Evolutionary conservation across 257 asterid genomes (phyloP).

Genomic region (Solanum bulbocastanum): DNA sequence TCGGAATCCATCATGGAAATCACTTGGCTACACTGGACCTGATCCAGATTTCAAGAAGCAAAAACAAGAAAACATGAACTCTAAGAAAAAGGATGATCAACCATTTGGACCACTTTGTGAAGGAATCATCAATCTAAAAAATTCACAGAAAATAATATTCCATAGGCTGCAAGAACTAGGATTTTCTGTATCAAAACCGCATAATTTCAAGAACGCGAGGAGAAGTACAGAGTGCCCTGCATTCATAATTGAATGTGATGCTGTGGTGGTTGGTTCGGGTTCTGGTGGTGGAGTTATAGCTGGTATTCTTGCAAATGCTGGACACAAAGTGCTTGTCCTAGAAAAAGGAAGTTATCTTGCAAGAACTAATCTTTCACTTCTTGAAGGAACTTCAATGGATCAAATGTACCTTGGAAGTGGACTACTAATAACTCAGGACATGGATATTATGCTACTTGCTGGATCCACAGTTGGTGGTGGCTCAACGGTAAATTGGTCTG

Average conservation of each 20-base stretch:
- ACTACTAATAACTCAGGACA: neutral
- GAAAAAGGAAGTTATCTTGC: slow-evolving; percentile 70
- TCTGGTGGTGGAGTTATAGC: slow-evolving; percentile 91
- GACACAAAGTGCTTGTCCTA: slow-evolving; percentile 62
- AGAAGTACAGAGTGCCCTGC: slow-evolving; percentile 12
- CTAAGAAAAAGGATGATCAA: neutral
- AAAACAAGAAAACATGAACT: slow-evolving; percentile 1
- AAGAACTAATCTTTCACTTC: slow-evolving; percentile 39
- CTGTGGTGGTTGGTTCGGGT: slow-evolving; percentile 80
- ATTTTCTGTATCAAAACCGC: slow-evolving; percentile 16
- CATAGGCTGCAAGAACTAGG: slow-evolving; percentile 28
- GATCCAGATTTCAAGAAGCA: slow-evolving; percentile 23
- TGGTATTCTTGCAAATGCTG: slow-evolving; percentile 72
- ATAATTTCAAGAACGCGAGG: neutral
- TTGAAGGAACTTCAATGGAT: slow-evolving; percentile 67
- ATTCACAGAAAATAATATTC: slow-evolving; percentile 11
- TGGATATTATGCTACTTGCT: neutral
- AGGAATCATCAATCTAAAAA: slow-evolving; percentile 32
- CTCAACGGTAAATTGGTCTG: neutral
- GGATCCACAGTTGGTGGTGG: neutral
- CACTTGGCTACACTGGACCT: slow-evolving; percentile 68
- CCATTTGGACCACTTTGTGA: slow-evolving; percentile 34
- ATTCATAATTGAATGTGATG: slow-evolving; percentile 51
- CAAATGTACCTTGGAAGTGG: neutral
- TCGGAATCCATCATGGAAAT: slow-evolving; percentile 66